A percentile compares a stretch with the other conserved stretches of the same genome.
Conservation (phyloP, 169 alveolate species). For the Plasmodium cynomolgi region DNA sequence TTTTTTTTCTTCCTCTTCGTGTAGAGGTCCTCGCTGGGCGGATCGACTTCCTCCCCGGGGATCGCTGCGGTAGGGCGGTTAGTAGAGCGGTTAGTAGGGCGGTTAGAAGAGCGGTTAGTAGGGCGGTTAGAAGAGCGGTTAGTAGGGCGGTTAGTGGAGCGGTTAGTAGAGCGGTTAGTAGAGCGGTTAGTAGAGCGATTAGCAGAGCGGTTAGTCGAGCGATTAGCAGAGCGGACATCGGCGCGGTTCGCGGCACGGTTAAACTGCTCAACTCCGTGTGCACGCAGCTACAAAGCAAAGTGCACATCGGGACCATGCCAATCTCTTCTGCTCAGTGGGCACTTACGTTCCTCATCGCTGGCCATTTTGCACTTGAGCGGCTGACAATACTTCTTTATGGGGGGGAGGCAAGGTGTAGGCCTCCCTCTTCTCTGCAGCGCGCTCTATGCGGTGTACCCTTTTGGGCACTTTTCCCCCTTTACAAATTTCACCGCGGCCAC, state of each 20-base stretch:
- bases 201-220: background rate
- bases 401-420: background rate
- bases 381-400: background rate
- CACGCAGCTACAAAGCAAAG: background rate
- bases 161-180: background rate
- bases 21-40: background rate
- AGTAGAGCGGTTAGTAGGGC: background rate
- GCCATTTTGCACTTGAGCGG: background rate
- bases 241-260: too few relatives aligned
- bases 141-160: background rate
- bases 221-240: too few relatives aligned
- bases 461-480: background rate
- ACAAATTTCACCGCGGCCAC: background rate
- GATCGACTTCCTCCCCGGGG: background rate
- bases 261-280: background rate
- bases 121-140: background rate
- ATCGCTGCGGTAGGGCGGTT: constrained; percentile 4
- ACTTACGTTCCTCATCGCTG: background rate
- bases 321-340: background rate
- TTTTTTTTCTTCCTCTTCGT: constrained; percentile 5
- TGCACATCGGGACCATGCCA: background rate
- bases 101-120: background rate
- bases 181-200: background rate
- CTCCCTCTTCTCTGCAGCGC: background rate
- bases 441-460: background rate